Conservation (phyloP, 2,329 filamentous ascomycete genomes). For the Aschersonia sp. region DNA sequence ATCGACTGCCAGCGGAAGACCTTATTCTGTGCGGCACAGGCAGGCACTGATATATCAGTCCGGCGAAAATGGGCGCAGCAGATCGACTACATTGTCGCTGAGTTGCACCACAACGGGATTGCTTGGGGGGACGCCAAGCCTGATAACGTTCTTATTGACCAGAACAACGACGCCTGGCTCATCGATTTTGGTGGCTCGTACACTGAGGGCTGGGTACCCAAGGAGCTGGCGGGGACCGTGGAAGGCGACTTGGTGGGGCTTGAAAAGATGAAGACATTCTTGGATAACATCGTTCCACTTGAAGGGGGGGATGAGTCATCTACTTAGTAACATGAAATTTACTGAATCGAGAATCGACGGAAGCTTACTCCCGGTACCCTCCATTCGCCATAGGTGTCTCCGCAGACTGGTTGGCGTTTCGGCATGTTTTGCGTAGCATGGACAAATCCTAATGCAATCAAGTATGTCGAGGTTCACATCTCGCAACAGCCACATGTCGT, state of each 20-base stretch:
- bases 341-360: no score
- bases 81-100: slow-evolving; percentile 5
- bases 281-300: no score
- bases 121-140: slow-evolving; percentile 17
- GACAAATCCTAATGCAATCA: no score
- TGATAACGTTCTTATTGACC: slow-evolving; percentile 15
- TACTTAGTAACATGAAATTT: no score
- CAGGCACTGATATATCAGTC: neutral
- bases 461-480: no score
- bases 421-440: no score
- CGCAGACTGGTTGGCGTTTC: no score
- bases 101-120: slow-evolving; percentile 9
- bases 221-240: slow-evolving; percentile 9
- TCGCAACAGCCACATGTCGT: no score
- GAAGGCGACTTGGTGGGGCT: slow-evolving; percentile 6
- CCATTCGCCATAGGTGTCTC: no score
- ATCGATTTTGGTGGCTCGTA: slow-evolving; percentile 17
- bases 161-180: slow-evolving; percentile 14
- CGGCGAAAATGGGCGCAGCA: slow-evolving; percentile 7
- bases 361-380: no score
- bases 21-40: slow-evolving; percentile 2
- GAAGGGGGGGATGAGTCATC: no score
- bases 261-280: no score
- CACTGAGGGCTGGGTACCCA: slow-evolving; percentile 14
- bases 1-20: slow-evolving; percentile 5